Evolutionary conservation across 2,329 filamentous ascomycete species (phyloP), one percentile per base, ranked within the genome.

Genomic region (Fusarium napiforme): DNA sequence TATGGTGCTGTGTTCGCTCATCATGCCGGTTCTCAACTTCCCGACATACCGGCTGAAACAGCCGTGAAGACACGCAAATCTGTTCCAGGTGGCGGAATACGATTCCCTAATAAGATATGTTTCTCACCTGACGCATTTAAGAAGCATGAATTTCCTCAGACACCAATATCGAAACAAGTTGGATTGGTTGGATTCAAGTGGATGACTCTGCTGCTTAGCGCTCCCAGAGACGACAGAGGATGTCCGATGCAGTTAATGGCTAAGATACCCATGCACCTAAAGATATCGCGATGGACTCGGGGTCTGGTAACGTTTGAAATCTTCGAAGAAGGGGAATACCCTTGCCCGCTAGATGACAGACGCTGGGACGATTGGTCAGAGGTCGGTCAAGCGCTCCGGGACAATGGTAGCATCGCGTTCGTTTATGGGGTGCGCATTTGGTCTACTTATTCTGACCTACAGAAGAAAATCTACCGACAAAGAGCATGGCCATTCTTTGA

Each of bases 1-100:
- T 8, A 5, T n/a, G 45, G 19, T 21, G 26, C 2, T 21, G 3
- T 47, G 10, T 16, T 47, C 4, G 26, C 45, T 6, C 7, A n/a
- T 21, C 0, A 5, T 5, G 14, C 4, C 26, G 0, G 0, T n/a
- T 8, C 26, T 47, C 1, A 0, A 34, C 32, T 34, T 34, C 32
- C 32, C 9, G 14, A 34, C 32, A 36, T 36, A 36, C 34, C 34
- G 0, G 5, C 12, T 5, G 0, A 15, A 46, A 9, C 8, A 28
- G 8, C 12, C 26, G 5, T 18, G 8, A 5, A 15, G 12, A 15
- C 9, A 46, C 5, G 18, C 18, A 28, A 46, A 3, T 21, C 3
- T 3, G 4, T 12, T 15, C 26, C 19, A 8, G 43, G 21, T 8
- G 9, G 3, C 7, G 12, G 26, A 21, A 11, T 10, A 1, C 12